Conservation (phyloP, 2,329 filamentous ascomycete genomes). For the Nemania diffusa region DNA sequence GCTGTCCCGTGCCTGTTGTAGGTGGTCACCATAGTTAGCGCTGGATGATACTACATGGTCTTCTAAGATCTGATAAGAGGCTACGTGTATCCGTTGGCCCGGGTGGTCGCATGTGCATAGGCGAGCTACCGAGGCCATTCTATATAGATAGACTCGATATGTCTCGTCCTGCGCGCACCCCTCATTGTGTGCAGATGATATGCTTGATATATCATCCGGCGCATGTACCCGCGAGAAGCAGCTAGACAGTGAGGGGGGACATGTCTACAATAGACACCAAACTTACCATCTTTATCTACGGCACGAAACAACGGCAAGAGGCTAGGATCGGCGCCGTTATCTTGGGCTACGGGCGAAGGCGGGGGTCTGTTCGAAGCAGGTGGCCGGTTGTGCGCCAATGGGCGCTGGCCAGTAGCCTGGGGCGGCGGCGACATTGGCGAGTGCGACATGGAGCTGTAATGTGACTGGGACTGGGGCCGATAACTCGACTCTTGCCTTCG, state of each 20-base stretch:
- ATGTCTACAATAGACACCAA: background rate
- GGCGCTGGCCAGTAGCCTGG: conserved; percentile 55
- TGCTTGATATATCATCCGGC: background rate
- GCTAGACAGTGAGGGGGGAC: background rate
- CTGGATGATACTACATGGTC: background rate
- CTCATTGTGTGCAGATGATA: background rate
- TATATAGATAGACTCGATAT: background rate
- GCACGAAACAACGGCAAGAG: conserved; percentile 88
- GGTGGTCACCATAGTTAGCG: conserved; percentile 23
- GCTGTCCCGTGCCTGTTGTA: conserved; percentile 74
- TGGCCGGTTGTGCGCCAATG: conserved; percentile 60
- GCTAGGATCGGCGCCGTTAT: conserved; percentile 71
- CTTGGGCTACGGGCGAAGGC: conserved; percentile 68
- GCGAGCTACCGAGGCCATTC: conserved; percentile 1
- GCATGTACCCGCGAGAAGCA: background rate
- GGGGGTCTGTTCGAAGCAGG: conserved; percentile 71
- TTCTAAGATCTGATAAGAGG: conserved; percentile 27
- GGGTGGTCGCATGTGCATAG: conserved; percentile 1
- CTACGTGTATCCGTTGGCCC: background rate
- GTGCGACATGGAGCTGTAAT: conserved; percentile 34
- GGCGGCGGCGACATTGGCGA: conserved; percentile 63
- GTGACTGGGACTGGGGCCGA: conserved; percentile 30
- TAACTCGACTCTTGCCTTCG: conserved; percentile 34
- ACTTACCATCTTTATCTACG: conserved; percentile 83
- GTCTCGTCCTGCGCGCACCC: background rate